These are phyloP conservation scores for Populus deltoides DNA, from an alignment of 345 rosid genomes.

Conservation along the genomic window DNA sequence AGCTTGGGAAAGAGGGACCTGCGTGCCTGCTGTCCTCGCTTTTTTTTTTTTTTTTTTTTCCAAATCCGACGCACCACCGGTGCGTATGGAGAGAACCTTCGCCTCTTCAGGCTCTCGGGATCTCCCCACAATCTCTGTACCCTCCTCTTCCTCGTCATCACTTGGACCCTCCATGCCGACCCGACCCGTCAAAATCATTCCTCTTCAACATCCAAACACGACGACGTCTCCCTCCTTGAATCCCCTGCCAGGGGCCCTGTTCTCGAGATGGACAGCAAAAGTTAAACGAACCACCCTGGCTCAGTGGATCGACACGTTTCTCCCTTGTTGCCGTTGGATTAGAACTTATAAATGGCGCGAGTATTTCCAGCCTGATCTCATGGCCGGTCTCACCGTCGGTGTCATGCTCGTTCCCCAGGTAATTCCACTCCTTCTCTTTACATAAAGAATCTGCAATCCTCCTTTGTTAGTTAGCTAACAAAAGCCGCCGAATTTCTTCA, in stretches of 20 bases:
- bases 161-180: slow-evolving; percentile 37
- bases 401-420: slow-evolving; percentile 99
- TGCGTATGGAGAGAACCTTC: slow-evolving; percentile 57
- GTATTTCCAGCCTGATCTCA: slow-evolving; percentile 75
- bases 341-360: slow-evolving; percentile 74
- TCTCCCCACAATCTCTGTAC: slow-evolving; percentile 16
- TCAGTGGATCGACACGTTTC: slow-evolving; percentile 55
- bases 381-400: slow-evolving; percentile 93
- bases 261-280: slow-evolving; percentile 44
- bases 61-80: not conserved
- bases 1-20: not conserved
- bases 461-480: not conserved
- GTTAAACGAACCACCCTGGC: slow-evolving; percentile 48
- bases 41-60: not conserved
- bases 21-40: not conserved
- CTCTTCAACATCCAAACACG: slow-evolving; percentile 64
- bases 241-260: slow-evolving; percentile 15
- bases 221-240: slow-evolving; percentile 26
- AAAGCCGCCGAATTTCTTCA: not conserved
- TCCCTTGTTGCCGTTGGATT: slow-evolving; percentile 94
- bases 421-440: slow-evolving; percentile 8
- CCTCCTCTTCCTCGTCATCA: slow-evolving; percentile 12
- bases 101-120: slow-evolving; percentile 53
- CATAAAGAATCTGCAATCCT: not conserved
- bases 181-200: slow-evolving; percentile 75